These are phyloP conservation scores for Avena insularis DNA, from an alignment of 176 grass and related monocot genomes.

Conservation along the genomic window DNA sequence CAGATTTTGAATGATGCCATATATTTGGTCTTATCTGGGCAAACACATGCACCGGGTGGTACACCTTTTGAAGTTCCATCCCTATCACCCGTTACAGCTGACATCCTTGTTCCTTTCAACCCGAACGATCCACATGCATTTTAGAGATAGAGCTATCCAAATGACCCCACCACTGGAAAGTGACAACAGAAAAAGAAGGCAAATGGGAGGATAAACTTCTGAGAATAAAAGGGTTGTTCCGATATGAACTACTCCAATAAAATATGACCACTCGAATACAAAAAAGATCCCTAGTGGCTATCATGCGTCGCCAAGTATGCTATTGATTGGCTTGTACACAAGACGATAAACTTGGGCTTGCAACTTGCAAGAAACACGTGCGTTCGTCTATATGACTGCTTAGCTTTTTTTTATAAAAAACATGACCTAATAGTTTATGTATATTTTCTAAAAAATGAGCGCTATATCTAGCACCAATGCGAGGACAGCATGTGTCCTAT, in stretches of 20 bases:
- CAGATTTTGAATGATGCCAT: neutral
- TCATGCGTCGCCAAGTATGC: slow-evolving; percentile 15
- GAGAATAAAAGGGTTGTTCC: slow-evolving; percentile 11
- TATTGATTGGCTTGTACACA: neutral
- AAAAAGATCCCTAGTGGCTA: slow-evolving; percentile 16
- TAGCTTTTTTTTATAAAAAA: neutral
- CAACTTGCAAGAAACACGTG: slow-evolving; percentile 31
- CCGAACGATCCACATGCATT: slow-evolving; percentile 24
- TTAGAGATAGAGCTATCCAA: slow-evolving; percentile 7
- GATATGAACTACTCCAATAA: neutral
- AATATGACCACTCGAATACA: slow-evolving; percentile 22
- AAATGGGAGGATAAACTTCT: neutral
- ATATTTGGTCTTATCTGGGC: neutral
- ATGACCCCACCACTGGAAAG: neutral
- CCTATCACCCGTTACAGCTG: neutral
- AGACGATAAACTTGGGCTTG: neutral
- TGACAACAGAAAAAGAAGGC: neutral
- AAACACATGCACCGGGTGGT: neutral
- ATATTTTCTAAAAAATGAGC: neutral
- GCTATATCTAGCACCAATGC: neutral
- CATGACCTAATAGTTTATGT: neutral
- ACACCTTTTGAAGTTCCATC: neutral
- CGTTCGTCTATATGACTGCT: neutral
- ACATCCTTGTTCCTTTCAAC: slow-evolving; percentile 28
- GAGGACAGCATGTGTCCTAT: neutral